Base-by-base conservation (phyloP, 2,329 filamentous ascomycete species). In the Pseudopithomyces chartarum region DNA sequence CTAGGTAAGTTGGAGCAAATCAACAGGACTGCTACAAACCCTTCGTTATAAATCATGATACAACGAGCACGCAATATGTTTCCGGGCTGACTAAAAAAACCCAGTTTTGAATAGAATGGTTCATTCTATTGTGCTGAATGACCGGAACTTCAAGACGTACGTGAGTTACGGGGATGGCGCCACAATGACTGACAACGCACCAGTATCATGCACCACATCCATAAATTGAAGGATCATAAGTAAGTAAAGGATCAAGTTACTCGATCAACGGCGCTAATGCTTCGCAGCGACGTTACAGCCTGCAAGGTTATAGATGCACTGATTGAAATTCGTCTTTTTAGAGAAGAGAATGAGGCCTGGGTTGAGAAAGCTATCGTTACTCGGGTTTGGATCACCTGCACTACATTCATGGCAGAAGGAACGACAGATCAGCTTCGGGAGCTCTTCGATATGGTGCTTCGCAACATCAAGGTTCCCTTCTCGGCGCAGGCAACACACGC, bases 361-460 rank as follows among this genome's bases (percentile, higher is more conserved):
- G 79, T 91, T 32, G 90, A 93, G 57, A 89, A 85, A 63, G 81
- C 84, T 0, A 73, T 92, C 11, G 80, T 96, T 17, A 86, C 85
- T 6, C 83, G 90, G 2, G 77, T 92, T 5, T 89, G 87, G 82
- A 85, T 92, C 69, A 78, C 81, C 6, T 86, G 84, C 0, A 79
- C 78, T 52, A 80, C 78, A n/a, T 78, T 63, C 53, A 76, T 65
- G 19, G 58, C 58, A 7, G 61, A 66, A 13, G 72, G 79, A 34
- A 61, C 63, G 3, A 59, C 82, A n/a, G 66, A 74, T 17, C 65
- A 69, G 12, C 65, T 85, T 6, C 62, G 75, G 15, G 67, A 73
- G 61, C 78, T 79, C 1, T 74, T 86, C 39, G 78, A 83, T 45
- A 73, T 55, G 33, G 70, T 90, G 0, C 67, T 80, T 1, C 74